Base-by-base conservation (phyloP, 306 rosid species). In the Hippophae tibetana region DNA sequence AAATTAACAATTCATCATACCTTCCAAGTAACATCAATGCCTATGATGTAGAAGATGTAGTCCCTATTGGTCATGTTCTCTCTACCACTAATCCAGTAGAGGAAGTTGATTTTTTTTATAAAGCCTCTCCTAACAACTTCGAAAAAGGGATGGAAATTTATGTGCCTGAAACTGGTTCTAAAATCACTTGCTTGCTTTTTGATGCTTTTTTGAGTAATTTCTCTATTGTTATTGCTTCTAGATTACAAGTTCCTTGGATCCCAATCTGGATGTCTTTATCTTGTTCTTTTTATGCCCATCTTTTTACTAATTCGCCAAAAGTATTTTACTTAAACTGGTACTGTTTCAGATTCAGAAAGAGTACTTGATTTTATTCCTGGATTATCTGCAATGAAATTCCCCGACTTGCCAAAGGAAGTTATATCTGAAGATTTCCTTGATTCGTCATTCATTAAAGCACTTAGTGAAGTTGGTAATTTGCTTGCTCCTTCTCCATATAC, bases 351-450 rank as follows among this genome's bases (percentile, higher is more conserved):
- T 18, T 18, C 18, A 18, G 5, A 50, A 11, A 7, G 61, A 54
- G 27, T 48, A 50, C 47, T 80, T 64, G 79, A 58, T 42, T 73
- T 76, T 18, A 13, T 80, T 48, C 75, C 77, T 5, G 81, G 85
- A 1, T 64, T 76, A 14, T 70, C 77, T 6, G 47, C 25, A 40
- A 63, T 76, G 64, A 44, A 26, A 7, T 13, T 70, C 46, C 47
- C 53, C 46, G 82, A 80, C 69, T 61, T 80, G 41, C 70, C 79
- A 0, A 48, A 69, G 0, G 74, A 56, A 18, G 56, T 78, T 1
- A 9, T 50, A 12, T 1, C 23, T 0, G 14, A 11, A 6, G 60
- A 47, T 3, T 69, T 59, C 2, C 52, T 63, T 1, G 74, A 76
- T 58, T 10, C 79, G 3, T 23, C 49, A 1, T 70, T 80, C 26